Base-by-base conservation (phyloP, 768 basidiomycete genomes). In the Coprinellus aureogranulatus region DNA sequence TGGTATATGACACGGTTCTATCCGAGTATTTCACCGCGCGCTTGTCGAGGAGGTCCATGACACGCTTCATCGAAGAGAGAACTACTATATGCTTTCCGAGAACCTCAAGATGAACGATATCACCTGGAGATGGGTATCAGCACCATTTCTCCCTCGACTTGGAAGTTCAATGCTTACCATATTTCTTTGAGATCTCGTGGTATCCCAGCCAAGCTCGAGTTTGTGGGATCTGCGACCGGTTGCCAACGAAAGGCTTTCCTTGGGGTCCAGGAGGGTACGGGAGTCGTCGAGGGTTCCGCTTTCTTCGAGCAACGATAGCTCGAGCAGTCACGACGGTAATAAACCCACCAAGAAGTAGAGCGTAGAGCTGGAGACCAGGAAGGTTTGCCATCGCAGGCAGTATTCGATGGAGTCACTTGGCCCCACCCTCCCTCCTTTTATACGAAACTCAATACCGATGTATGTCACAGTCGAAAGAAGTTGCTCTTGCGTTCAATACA, bases 151-250 rank as follows among this genome's bases (percentile, higher is more conserved):
- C 34, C 34, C 6, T 14, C 34, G 34, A 34, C 34, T 14, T 34
- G 8, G 37, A 10, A n/a, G n/a, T 62, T 59, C 22, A 45, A 45
- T 14, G 61, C 59, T 18, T 31, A 66, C 67, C 61, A 53, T 66
- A 65, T 46, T 41, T 54, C 58, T 64, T 66, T 20, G 47, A 59
- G 61, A 62, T 65, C 39, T 62, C 23, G 40, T 62, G 55, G 31
- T 61, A 68, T 10, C 53, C 59, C 28, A 62, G 26, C 65, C 67
- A 68, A 28, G 61, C 57, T 37, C 61, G 60, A 8, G 58, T 57
- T 12, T 45, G 52, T 4, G 64, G 59, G 20, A 63, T 40, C n/a
- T 65, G 56, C 16, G 60, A 53, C 28, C 61, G 52, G 58, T 59
- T 62, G 2, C 65, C 66, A 16, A 65, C 60, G 6, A 66, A 47